A percentile compares a stretch with the other conserved stretches of the same genome.
Conservation (phyloP, 1,284 basidiomycete genomes). For the Heterobasidion occidentale region DNA sequence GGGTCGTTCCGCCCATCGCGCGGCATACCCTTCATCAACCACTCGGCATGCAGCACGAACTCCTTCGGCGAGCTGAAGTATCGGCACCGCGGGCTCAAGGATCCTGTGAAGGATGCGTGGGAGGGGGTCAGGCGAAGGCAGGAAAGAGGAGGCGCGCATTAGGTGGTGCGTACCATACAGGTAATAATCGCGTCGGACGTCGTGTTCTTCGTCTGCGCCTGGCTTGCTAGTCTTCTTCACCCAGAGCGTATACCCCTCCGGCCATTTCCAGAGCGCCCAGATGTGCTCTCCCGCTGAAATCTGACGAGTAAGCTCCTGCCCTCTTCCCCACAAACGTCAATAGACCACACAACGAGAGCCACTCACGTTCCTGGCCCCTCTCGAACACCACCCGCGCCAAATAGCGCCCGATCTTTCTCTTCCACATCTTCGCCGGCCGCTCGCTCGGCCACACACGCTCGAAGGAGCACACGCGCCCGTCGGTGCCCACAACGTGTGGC, state of each 20-base stretch:
- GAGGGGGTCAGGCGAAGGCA: not conserved
- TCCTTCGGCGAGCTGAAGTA: not conserved
- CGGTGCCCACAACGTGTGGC: not conserved
- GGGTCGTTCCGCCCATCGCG: not conserved
- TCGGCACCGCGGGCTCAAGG: not conserved
- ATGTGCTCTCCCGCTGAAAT: not conserved
- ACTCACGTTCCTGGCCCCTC: not conserved
- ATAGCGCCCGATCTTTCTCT: not conserved
- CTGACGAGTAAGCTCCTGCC: not conserved
- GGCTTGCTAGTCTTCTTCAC: not conserved
- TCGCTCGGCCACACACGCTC: not conserved
- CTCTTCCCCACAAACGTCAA: not conserved
- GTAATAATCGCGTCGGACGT: not conserved
- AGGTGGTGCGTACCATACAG: not conserved
- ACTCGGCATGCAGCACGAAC: not conserved
- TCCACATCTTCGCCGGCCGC: not conserved
- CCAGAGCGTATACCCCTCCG: not conserved
- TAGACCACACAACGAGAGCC: not conserved
- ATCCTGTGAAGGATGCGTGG: not conserved
- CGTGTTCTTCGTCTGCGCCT: not conserved
- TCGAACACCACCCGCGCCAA: not conserved
- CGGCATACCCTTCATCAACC: not conserved
- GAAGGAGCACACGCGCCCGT: not conserved
- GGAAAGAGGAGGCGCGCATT: not conserved
- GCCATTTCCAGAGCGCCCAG: not conserved